phyloP scores from a whole-genome alignment of 106 monocot genomes.

The Iris macrosiphon region DNA sequence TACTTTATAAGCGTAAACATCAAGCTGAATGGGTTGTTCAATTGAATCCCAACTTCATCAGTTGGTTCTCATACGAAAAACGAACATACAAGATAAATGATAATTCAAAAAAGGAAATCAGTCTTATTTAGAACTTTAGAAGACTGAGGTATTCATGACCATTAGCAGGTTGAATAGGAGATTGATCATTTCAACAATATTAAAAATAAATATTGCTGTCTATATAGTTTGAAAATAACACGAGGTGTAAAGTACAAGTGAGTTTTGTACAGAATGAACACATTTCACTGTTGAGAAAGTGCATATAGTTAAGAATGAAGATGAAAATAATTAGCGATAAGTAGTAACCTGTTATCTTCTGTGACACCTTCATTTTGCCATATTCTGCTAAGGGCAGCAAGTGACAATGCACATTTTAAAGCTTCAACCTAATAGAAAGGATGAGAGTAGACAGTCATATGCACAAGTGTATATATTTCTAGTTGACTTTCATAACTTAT shows the following conservation, averaged over 20 bases:
- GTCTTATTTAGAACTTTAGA: slow-evolving; percentile 2
- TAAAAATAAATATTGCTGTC: too few species aligned
- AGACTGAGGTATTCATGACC: neutral
- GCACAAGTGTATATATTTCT: neutral
- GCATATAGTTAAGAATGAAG: too few species aligned
- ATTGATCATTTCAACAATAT: too few species aligned
- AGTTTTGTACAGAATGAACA: too few species aligned
- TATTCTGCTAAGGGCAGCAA: slow-evolving; percentile 67
- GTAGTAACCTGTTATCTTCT: slow-evolving; percentile 63
- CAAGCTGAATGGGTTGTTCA: too few species aligned
- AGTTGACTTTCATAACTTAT: too few species aligned
- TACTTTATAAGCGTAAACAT: too few species aligned
- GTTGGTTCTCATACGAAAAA: neutral
- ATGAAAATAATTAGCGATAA: neutral
- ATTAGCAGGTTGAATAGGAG: neutral
- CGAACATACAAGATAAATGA: too few species aligned
- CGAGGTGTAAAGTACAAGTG: too few species aligned
- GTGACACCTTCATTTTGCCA: slow-evolving; percentile 86
- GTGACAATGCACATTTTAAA: slow-evolving; percentile 85
- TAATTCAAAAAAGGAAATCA: neutral
- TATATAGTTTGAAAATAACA: too few species aligned
- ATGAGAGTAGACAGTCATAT: neutral
- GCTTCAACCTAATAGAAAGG: slow-evolving; percentile 63
- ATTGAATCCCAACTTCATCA: too few species aligned
- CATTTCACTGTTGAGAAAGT: too few species aligned